These are phyloP conservation scores for Sphaerulina vaccinii DNA, from an alignment of 2,329 filamentous ascomycete species.

Conservation along the genomic window DNA sequence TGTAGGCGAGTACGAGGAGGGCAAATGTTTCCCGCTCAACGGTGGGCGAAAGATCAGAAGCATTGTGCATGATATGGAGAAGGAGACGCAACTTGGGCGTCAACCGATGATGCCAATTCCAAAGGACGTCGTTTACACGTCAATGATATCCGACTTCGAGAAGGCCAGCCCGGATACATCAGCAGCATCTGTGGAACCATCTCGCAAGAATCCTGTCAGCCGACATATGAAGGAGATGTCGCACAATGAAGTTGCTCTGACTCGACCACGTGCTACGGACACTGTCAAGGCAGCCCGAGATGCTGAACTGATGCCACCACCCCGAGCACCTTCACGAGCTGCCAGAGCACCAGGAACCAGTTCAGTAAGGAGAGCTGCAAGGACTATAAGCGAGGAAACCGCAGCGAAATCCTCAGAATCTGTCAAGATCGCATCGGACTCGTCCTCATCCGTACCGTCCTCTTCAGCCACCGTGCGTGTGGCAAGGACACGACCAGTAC, in stretches of 20 bases:
- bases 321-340: constrained; percentile 27
- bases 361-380: constrained; percentile 31
- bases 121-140: constrained; percentile 49
- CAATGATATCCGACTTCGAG: constrained; percentile 38
- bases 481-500: constrained; percentile 23
- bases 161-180: constrained; percentile 31
- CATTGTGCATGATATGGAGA: constrained; percentile 51
- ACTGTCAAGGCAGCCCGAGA: constrained; percentile 28
- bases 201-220: constrained; percentile 39
- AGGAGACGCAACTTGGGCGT: constrained; percentile 48
- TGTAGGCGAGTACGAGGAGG: constrained; percentile 49
- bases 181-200: constrained; percentile 30
- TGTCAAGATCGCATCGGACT: constrained; percentile 28
- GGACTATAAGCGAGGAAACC: constrained; percentile 38
- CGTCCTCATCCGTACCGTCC: constrained; percentile 19
- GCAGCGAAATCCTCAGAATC: constrained; percentile 29
- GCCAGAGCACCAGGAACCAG: constrained; percentile 28
- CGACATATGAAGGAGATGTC: constrained; percentile 47
- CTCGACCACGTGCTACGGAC: constrained; percentile 18
- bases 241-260: constrained; percentile 42
- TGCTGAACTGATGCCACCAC: constrained; percentile 37
- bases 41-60: constrained; percentile 50
- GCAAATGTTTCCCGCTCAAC: constrained; percentile 48
- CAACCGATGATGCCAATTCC: constrained; percentile 52
- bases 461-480: constrained; percentile 26